Conservation (phyloP, 169 alveolate species). For the Blepharisma undulans region DNA sequence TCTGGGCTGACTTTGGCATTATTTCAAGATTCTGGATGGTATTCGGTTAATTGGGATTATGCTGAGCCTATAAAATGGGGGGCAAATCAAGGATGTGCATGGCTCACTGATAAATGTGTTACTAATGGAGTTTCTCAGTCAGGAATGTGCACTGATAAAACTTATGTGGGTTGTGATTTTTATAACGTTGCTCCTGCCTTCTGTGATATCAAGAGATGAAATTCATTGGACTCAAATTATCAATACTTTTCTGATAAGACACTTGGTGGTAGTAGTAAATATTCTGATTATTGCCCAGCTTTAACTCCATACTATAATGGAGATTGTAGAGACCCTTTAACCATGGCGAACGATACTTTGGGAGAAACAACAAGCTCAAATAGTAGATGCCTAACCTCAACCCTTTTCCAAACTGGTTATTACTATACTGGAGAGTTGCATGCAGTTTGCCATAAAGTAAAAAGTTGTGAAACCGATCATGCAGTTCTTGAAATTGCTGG, state of each 20-base stretch:
- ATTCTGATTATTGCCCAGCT: background rate
- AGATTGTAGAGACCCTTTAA: background rate
- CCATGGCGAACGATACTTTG: background rate
- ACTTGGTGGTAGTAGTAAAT: background rate
- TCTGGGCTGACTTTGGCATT: slow-evolving; percentile 50
- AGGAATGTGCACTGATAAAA: background rate
- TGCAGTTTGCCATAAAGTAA: background rate
- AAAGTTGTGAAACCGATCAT: background rate
- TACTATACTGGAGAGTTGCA: background rate
- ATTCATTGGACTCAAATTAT: background rate
- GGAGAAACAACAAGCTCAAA: background rate
- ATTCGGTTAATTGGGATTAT: slow-evolving; percentile 14
- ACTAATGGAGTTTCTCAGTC: background rate
- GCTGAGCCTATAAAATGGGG: slow-evolving; percentile 10
- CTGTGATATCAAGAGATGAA: background rate
- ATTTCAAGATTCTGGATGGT: slow-evolving; percentile 60
- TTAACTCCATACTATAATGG: background rate
- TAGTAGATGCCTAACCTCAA: background rate
- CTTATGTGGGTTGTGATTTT: background rate
- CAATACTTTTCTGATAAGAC: background rate
- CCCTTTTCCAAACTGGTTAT: background rate
- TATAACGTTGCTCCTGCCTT: background rate
- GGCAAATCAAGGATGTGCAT: slow-evolving; percentile 3
- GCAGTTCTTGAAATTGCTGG: background rate
- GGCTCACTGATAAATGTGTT: background rate